A percentile compares a stretch with the other conserved stretches of the same genome.
These are phyloP conservation scores for Warburgia ugandensis DNA, from an alignment of 164 flowering plant species.

Conservation along the genomic window DNA sequence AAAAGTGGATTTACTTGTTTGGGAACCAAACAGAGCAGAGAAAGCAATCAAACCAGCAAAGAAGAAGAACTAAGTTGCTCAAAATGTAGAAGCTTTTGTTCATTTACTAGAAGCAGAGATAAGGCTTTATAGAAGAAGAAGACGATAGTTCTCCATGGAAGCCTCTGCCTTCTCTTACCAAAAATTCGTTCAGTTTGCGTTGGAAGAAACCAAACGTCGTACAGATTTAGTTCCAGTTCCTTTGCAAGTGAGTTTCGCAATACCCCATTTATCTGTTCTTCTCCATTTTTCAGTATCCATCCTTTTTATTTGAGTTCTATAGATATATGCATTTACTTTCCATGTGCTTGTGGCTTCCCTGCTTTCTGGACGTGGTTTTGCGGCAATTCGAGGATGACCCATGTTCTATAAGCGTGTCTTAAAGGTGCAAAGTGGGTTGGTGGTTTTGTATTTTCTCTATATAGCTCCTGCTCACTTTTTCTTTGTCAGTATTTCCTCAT, in stretches of 20 bases:
- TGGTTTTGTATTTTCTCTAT: too few relatives aligned
- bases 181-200: conserved; percentile 48
- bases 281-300: background rate
- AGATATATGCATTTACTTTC: background rate
- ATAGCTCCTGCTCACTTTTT: too few relatives aligned
- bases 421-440: too few relatives aligned
- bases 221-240: conserved; percentile 46
- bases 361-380: background rate
- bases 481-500: too few relatives aligned
- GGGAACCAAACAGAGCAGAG: too few relatives aligned
- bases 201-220: conserved; percentile 44
- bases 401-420: background rate
- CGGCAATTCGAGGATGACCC: background rate
- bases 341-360: background rate
- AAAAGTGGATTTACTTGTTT: too few relatives aligned
- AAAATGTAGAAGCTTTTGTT: too few relatives aligned
- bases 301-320: background rate
- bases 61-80: too few relatives aligned
- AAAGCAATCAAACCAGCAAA: too few relatives aligned
- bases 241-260: conserved; percentile 36
- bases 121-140: too few relatives aligned
- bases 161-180: conserved; percentile 44
- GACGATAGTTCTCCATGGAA: conserved; percentile 5
- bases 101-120: too few relatives aligned
- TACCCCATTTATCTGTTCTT: background rate